Base-by-base conservation (phyloP, 768 basidiomycete genomes). In the Xerocomus potaroensis region DNA sequence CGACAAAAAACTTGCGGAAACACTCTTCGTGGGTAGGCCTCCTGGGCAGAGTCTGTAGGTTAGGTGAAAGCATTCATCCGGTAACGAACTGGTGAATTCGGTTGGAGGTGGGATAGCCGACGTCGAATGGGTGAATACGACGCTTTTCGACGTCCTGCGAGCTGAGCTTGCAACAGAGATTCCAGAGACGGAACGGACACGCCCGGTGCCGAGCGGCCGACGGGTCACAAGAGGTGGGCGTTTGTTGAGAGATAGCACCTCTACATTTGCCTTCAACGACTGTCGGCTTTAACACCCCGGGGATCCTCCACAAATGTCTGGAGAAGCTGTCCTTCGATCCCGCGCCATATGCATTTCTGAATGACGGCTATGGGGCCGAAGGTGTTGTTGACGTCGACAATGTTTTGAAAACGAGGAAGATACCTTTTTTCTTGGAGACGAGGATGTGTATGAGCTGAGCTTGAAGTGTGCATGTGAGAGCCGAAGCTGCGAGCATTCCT, bases 381-480 rank as follows among this genome's bases (percentile, higher is more conserved):
- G 3, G 94, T 97, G 65, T 86, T 89, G 68, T 88, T 93, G 63
- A 99, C 97, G 62, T 98, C 91, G 43, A 99, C 93, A 55, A 91
- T 90, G 96, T 98, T 72, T 98, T 98, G 81, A 99, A 99, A 21
- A 98, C 96, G 44, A 99, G 82, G 1, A 96, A 98, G 63, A 98
- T 97, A 34, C 96, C 96, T 62, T 97, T 97, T 64, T 93, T 90
- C 56, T 91, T 89, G 21, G 94, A 97, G 47, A 99, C 91, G 58
- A 98, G 93, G 48, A 99, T 83, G 54, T 88, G 61, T 97, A 97
- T 26, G 95, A 96, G 57, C 82, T 84, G 29, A 99, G 84, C 51
- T 83, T 84, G 70, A 99, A 91, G 62, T n/a, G n/a, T n/a, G n/a
- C n/a, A n/a, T 91, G 82, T n/a, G 93, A 96, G 5, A 99, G 84